These are phyloP conservation scores for Penicillium crustosum DNA, from an alignment of 2,329 filamentous ascomycete genomes.

Conservation along the genomic window DNA sequence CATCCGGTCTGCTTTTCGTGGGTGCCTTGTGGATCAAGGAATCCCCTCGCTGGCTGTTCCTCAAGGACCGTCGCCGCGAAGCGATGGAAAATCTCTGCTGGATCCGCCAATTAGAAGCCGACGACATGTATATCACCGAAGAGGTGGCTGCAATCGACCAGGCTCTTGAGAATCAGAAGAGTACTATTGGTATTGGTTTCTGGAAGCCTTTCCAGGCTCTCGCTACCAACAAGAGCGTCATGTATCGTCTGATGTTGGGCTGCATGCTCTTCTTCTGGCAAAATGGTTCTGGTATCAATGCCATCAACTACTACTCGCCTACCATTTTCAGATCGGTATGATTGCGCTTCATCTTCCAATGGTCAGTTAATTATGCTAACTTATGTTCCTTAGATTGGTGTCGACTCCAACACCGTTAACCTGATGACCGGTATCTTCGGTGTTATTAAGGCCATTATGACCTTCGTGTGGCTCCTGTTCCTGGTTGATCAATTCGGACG, in stretches of 20 bases:
- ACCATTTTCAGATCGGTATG: constrained; percentile 57
- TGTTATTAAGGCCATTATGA: constrained; percentile 68
- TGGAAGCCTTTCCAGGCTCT: constrained; percentile 67
- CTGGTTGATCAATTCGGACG: constrained; percentile 65
- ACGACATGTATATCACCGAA: constrained; percentile 65
- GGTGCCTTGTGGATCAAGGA: constrained; percentile 62
- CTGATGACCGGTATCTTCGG: constrained; percentile 75
- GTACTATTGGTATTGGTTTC: constrained; percentile 67
- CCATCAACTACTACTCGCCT: constrained; percentile 74
- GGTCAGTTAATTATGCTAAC: constrained; percentile 5
- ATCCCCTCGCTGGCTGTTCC: constrained; percentile 67
- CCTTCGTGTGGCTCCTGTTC: constrained; percentile 66
- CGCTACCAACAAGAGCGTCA: constrained; percentile 56
- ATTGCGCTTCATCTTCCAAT: neutral
- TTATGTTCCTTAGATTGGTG: constrained; percentile 49
- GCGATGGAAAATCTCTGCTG: constrained; percentile 55
- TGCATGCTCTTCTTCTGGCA: constrained; percentile 76
- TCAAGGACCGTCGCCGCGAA: constrained; percentile 66
- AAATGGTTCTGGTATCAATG: constrained; percentile 74
- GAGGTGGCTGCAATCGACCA: constrained; percentile 69
- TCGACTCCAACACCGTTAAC: constrained; percentile 56
- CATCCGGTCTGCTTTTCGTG: constrained; percentile 43
- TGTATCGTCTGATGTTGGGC: constrained; percentile 71
- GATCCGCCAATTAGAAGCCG: constrained; percentile 41
- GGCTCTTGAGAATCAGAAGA: constrained; percentile 63